Base-by-base conservation (phyloP, 441 rosid species). In the Rhodomyrtus psidioides region DNA sequence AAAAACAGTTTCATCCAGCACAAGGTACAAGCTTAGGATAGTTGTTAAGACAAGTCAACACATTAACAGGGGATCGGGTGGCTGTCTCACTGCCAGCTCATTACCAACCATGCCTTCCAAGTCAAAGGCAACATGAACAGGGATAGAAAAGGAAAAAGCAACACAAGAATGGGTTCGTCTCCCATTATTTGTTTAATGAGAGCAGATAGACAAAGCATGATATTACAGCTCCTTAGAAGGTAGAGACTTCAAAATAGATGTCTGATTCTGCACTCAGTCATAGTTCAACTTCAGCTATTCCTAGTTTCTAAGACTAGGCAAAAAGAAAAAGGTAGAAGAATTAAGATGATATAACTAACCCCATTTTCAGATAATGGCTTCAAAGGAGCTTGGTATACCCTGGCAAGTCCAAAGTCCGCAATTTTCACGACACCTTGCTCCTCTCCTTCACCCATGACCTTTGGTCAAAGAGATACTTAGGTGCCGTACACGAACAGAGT, bases 361-460 rank as follows among this genome's bases (percentile, higher is more conserved):
- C 99, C 99, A 84, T 97, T 96, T 82, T 95, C 98, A 44, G 89
- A 92, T 51, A 97, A 88, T 9, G 97, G 91, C 92, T 91, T 96
- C 90, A 97, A 86, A 39, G 99, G 99, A 85, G 97, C 98, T 91
- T 96, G 99, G 89, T 95, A 96, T 88, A 97, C 92, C 86, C 99
- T 90, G 23, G 99, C 98, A 16, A 97, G 98, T 83, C 99, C 99
- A 88, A 97, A 97, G 90, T 96, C 99, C 57, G 97, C 99, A 87
- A 96, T 95, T 91, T 96, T 97, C 83, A 97, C 96, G 23, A 96
- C 91, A 30, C 99, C 99, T 42, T 94, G 95, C 84, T 97, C 99
- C 49, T 97, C 99, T 89, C 93, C 98, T 2, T 97, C 99, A 53
- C 99, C 99, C 99, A 96, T 97, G 46, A 88, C 90, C 90, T 70